phyloP scores from a whole-genome alignment of 2,329 filamentous ascomycete species.

The Ilyonectria robusta region DNA sequence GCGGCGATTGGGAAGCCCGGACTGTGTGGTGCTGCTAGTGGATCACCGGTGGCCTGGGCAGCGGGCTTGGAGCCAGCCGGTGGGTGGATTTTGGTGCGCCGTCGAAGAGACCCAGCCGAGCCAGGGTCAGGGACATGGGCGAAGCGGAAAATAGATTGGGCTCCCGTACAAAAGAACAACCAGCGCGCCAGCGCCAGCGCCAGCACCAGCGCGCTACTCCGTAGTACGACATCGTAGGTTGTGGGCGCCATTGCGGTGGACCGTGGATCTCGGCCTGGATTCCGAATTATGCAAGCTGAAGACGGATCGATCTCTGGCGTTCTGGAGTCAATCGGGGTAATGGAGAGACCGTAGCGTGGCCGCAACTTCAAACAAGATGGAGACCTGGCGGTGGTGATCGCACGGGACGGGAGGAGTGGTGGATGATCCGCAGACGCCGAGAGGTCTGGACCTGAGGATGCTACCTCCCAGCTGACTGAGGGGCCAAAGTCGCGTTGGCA shows the following conservation, averaged over 20 bases:
- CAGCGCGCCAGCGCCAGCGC: not conserved
- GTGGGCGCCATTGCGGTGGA: not conserved
- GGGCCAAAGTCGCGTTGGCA: no score
- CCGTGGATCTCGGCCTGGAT: not conserved
- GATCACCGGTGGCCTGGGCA: not conserved
- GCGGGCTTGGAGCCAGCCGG: not conserved
- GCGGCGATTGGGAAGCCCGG: not conserved
- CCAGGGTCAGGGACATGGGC: not conserved
- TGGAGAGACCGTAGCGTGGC: no score
- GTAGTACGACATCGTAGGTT: not conserved
- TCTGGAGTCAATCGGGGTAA: no score
- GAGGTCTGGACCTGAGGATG: no score
- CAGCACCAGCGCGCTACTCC: not conserved
- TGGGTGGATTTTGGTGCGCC: not conserved
- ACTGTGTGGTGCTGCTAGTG: not conserved
- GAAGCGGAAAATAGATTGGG: not conserved
- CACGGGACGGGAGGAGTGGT: no score
- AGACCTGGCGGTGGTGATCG: no score
- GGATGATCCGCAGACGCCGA: no score
- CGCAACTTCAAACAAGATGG: no score
- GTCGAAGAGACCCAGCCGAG: not conserved
- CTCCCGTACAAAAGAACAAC: not conserved
- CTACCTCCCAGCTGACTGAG: no score
- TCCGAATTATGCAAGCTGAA: no score
- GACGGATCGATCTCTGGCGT: no score